Evolutionary conservation across 169 alveolate species (phyloP).

Genomic region (Eimeria praecox): DNA sequence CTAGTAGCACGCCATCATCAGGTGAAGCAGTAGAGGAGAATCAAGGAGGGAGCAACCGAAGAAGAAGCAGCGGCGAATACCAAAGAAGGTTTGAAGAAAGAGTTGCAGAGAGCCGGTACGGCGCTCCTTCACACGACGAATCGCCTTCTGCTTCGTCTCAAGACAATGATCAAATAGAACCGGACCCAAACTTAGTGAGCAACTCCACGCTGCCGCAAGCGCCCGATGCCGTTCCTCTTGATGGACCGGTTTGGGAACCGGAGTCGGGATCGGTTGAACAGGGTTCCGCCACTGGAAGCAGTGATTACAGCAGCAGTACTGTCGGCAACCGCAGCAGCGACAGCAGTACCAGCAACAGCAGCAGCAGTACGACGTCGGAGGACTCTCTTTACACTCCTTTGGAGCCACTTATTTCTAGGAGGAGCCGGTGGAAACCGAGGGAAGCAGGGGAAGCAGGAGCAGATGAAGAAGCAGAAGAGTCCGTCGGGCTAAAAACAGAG

Average conservation of each 20-base stretch:
- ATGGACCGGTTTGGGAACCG: background rate
- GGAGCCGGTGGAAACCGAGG: background rate
- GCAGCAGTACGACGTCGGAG: background rate
- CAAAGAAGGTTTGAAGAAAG: background rate
- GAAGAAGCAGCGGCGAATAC: background rate
- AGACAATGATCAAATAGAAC: background rate
- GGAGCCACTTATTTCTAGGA: background rate
- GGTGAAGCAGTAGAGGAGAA: background rate
- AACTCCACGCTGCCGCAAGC: background rate
- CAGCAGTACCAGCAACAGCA: background rate
- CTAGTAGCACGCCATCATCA: background rate
- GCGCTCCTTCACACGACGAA: background rate
- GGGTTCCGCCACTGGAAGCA: background rate
- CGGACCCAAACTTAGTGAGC: background rate
- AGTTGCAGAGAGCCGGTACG: background rate
- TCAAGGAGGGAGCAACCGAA: background rate
- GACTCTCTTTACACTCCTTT: background rate
- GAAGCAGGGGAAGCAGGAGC: background rate
- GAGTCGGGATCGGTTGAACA: background rate
- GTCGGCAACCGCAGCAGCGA: background rate
- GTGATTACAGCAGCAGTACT: background rate
- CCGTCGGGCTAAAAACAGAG: background rate
- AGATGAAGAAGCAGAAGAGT: background rate
- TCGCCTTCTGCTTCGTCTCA: background rate
- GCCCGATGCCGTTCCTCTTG: background rate